A percentile compares a stretch with the other conserved stretches of the same genome.
phyloP scores from a whole-genome alignment of 257 asterid species.

The Penstemon newberryi region DNA sequence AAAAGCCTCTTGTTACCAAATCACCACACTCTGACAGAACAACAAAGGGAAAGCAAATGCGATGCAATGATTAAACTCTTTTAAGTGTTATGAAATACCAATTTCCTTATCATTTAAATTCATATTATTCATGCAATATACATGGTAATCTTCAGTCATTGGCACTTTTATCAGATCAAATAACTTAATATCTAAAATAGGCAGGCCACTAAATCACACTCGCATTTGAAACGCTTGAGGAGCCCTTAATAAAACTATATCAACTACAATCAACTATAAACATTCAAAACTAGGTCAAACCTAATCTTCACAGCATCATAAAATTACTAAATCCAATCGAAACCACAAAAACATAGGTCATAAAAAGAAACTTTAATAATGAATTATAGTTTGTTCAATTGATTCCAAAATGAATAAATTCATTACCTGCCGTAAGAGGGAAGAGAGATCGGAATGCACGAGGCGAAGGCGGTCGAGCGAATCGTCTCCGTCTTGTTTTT shows the following conservation, averaged over 20 bases:
- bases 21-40: too few relatives aligned
- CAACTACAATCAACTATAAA: conserved; percentile 15
- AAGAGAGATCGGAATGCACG: conserved; percentile 68
- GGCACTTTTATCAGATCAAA: conserved; percentile 10
- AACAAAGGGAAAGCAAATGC: too few relatives aligned
- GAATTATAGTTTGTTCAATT: not conserved
- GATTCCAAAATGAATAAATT: not conserved
- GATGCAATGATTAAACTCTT: not conserved
- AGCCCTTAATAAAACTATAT: not conserved
- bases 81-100: not conserved
- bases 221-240: not conserved
- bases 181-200: not conserved
- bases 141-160: not conserved
- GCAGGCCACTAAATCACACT: not conserved
- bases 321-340: conserved; percentile 2
- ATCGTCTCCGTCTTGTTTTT: conserved; percentile 34
- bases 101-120: not conserved
- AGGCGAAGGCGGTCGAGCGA: conserved; percentile 72
- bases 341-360: conserved; percentile 24
- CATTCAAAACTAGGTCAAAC: not conserved
- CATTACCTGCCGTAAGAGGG: conserved; percentile 57
- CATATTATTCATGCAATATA: not conserved
- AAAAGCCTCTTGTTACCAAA: too few relatives aligned
- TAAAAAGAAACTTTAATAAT: not conserved
- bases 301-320: conserved; percentile 17